Conservation (phyloP, 2,329 filamentous ascomycete genomes). For the Chrysoporthe puriensis region DNA sequence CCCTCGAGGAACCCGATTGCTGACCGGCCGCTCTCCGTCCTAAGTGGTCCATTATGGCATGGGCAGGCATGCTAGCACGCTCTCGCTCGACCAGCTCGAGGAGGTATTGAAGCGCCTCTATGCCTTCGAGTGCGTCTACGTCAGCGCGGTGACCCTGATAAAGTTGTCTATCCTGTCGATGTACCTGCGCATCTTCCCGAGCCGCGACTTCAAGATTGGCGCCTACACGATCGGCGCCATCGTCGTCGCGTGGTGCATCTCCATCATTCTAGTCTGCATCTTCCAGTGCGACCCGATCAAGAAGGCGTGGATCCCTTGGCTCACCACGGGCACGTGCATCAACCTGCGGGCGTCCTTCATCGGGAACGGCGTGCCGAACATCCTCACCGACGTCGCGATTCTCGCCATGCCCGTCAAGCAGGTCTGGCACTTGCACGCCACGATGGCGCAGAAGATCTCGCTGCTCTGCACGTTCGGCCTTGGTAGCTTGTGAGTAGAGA, state of each 20-base stretch:
- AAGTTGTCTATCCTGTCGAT: constrained; percentile 34
- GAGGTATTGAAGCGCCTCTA: constrained; percentile 31
- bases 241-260: constrained; percentile 33
- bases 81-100: constrained; percentile 27
- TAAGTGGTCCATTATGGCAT: constrained; percentile 30
- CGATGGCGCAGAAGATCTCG: constrained; percentile 21
- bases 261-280: constrained; percentile 30
- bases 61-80: constrained; percentile 22
- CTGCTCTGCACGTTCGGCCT: constrained; percentile 29
- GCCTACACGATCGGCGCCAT: constrained; percentile 27
- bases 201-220: constrained; percentile 29
- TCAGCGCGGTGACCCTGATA: constrained; percentile 30
- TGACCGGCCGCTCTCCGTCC: background rate
- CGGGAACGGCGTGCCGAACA: constrained; percentile 48
- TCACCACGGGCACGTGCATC: constrained; percentile 43
- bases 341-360: constrained; percentile 45
- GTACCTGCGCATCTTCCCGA: constrained; percentile 36
- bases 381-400: constrained; percentile 44
- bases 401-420: constrained; percentile 33
- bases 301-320: constrained; percentile 40
- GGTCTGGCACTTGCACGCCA: constrained; percentile 30
- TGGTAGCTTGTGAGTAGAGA: constrained; percentile 39
- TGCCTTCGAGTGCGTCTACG: constrained; percentile 28
- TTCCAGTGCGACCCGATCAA: constrained; percentile 47
- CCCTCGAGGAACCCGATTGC: background rate